phyloP scores from a whole-genome alignment of 805 yeast species.

The Candida wancherniae region DNA sequence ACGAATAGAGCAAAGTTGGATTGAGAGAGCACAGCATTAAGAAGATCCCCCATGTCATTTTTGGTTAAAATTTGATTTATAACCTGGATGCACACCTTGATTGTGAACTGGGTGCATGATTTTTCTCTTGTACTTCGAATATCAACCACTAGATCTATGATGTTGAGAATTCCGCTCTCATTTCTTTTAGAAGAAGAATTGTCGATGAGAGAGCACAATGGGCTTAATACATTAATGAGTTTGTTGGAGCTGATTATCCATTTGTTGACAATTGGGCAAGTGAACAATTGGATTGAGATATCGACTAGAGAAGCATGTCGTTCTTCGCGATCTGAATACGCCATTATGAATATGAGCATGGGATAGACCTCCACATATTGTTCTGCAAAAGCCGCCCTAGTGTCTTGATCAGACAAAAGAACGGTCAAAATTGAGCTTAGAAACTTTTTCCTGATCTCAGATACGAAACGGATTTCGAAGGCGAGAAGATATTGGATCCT shows the following conservation, averaged over 20 bases:
- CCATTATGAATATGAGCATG: constrained; percentile 42
- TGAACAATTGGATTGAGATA: constrained; percentile 37
- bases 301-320: constrained; percentile 31
- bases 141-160: constrained; percentile 20
- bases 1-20: constrained; percentile 39
- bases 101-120: constrained; percentile 26
- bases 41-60: constrained; percentile 16
- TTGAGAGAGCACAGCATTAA: constrained; percentile 25
- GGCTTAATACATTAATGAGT: constrained; percentile 40
- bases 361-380: constrained; percentile 56
- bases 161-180: constrained; percentile 31
- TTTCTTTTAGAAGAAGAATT: constrained; percentile 34
- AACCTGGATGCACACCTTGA: constrained; percentile 28
- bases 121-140: constrained; percentile 15
- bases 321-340: constrained; percentile 50
- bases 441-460: constrained; percentile 44
- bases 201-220: constrained; percentile 42
- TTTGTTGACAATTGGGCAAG: constrained; percentile 39
- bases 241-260: constrained; percentile 20
- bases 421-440: constrained; percentile 51
- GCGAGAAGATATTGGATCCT: constrained; percentile 55
- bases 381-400: constrained; percentile 45
- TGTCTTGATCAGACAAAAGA: constrained; percentile 45
- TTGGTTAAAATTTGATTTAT: constrained; percentile 24
- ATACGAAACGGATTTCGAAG: constrained; percentile 58